A percentile compares a stretch with the other conserved stretches of the same genome.
Evolutionary conservation across 257 asterid genomes (phyloP).

Genomic region (Henckelia pumila): DNA sequence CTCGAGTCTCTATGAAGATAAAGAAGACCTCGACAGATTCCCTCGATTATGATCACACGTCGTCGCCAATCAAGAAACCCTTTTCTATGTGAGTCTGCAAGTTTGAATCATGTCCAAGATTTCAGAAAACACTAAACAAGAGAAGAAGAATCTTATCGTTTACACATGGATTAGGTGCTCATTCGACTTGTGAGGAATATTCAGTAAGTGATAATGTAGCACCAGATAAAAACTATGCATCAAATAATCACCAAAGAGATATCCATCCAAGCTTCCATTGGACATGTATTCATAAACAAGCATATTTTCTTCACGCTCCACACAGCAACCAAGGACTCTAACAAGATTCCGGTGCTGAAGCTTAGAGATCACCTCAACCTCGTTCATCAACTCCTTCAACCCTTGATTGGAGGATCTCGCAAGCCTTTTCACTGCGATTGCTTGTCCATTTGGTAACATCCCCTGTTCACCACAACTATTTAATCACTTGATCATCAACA

Average conservation of each 20-base stretch:
- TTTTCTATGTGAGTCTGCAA: slow-evolving; percentile 32
- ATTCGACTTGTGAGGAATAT: too few relatives aligned
- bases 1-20: slow-evolving; percentile 56
- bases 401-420: slow-evolving; percentile 49
- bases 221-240: too few relatives aligned
- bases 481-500: background rate
- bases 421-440: slow-evolving; percentile 46
- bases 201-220: too few relatives aligned
- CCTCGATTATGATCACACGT: slow-evolving; percentile 41
- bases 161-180: background rate
- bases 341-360: too few relatives aligned
- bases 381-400: slow-evolving; percentile 41
- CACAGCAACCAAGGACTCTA: too few relatives aligned
- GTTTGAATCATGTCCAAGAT: background rate
- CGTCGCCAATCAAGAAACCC: slow-evolving; percentile 36
- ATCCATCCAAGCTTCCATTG: too few relatives aligned
- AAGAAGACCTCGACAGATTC: slow-evolving; percentile 49
- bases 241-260: too few relatives aligned
- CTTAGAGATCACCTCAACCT: too few relatives aligned
- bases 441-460: slow-evolving; percentile 33
- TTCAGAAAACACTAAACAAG: background rate
- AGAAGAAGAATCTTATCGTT: too few relatives aligned
- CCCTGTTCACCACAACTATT: slow-evolving; percentile 28
- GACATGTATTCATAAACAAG: too few relatives aligned
- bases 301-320: too few relatives aligned